Percentiles rank a stretch among this genome's conserved stretches.
Evolutionary conservation across 202 grass and related monocot species (phyloP).

Genomic region (Panicum virgatum): DNA sequence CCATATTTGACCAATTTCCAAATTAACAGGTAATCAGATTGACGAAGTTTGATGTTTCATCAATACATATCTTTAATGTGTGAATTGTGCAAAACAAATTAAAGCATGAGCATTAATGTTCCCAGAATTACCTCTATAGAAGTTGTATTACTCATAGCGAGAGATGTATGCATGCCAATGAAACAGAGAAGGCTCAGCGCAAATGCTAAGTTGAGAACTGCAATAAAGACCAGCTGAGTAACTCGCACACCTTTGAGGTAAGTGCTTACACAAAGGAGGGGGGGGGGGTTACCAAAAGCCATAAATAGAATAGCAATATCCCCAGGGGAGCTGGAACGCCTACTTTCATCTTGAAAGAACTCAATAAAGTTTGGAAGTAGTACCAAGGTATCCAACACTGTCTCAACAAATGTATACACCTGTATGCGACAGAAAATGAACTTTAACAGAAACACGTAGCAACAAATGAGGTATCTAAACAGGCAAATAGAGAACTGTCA

Average conservation of each 20-base stretch:
- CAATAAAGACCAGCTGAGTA: conserved; percentile 35
- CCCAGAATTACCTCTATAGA: conserved; percentile 75
- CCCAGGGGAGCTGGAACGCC: conserved; percentile 49
- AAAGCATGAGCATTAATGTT: neutral
- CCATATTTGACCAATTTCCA: conserved; percentile 1
- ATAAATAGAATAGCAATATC: conserved; percentile 77
- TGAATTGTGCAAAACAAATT: neutral
- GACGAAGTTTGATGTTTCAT: neutral
- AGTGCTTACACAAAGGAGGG: conserved; percentile 34
- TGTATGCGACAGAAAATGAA: conserved; percentile 39
- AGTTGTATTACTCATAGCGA: conserved; percentile 71
- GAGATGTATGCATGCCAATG: conserved; percentile 66
- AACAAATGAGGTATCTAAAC: conserved; percentile 26
- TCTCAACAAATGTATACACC: conserved; percentile 83
- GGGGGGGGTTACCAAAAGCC: conserved; percentile 65
- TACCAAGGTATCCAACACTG: conserved; percentile 59
- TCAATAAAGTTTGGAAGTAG: conserved; percentile 75
- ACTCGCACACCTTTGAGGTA: no score
- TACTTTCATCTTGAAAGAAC: conserved; percentile 69
- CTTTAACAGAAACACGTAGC: conserved; percentile 17
- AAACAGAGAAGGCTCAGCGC: conserved; percentile 84
- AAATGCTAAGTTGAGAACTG: conserved; percentile 94
- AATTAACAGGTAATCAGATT: conserved; percentile 21
- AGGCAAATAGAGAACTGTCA: neutral
- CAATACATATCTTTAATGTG: neutral